Evolutionary conservation across 768 basidiomycete genomes (phyloP), one percentile per base, ranked within the genome.

Genomic region (Podaxis sp.): DNA sequence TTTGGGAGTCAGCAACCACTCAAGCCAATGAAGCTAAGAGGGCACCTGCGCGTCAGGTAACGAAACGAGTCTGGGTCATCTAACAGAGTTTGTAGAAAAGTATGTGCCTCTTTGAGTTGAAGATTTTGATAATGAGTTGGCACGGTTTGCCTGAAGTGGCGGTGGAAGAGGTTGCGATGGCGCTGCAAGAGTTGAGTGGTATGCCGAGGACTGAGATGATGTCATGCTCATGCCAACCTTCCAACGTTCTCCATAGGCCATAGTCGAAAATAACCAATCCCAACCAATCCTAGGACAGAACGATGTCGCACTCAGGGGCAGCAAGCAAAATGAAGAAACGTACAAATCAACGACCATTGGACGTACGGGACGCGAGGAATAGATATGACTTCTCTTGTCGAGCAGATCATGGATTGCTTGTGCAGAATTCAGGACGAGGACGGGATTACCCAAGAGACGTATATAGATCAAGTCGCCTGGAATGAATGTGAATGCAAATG

Each of bases 311-410:
- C 25, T 19, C 29, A 17, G 36, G 40, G 8, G 36, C 8, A 61
- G 33, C 24, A 7, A 27, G 8, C 47, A 22, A 27, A 27, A 17
- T 19, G 59, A 46, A 57, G 57, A 54, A 53, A 69, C 76, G 53
- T 61, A 82, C 81, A 81, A 64, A 37, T 81, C 77, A 25, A 74
- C 74, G 6, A 77, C 71, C 80, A 83, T 81, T 12, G 77, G 75
- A 63, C 69, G 66, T 17, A 68, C 51, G 8, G 79, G 79, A 22
- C 82, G 70, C 17, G 77, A 80, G 17, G 82, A 82, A 65, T 82
- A 84, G 2, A 72, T 78, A 53, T 63, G 70, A 43, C 79, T 75
- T 46, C 80, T 74, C 57, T 74, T 81, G 65, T 84, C 80, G 27
- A 84, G 71, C 6, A 84, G 74, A 29, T 83, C 80, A 15, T 73